Conservation (phyloP, 2,329 filamentous ascomycete species). For the Fusarium stilboides region DNA sequence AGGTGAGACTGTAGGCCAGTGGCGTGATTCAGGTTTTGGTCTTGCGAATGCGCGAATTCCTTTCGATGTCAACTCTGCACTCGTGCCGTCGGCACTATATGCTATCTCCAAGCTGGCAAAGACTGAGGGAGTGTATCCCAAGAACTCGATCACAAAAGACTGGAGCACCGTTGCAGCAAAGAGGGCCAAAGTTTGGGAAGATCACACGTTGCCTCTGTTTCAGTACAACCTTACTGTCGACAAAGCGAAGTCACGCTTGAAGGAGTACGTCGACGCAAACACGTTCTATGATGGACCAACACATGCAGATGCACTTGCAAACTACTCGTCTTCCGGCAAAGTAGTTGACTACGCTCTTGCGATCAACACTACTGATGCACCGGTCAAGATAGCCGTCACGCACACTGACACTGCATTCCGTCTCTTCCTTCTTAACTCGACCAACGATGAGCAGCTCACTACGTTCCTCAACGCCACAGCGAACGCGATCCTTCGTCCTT, state of each 20-base stretch:
- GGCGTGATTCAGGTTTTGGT: conserved; percentile 74
- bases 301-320: conserved; percentile 56
- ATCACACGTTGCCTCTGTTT: conserved; percentile 72
- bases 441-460: conserved; percentile 70
- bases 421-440: conserved; percentile 73
- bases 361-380: conserved; percentile 66
- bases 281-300: conserved; percentile 62
- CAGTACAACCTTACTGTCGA: conserved; percentile 58
- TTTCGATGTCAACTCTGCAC: conserved; percentile 75
- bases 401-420: conserved; percentile 77
- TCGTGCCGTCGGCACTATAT: conserved; percentile 73
- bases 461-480: conserved; percentile 70
- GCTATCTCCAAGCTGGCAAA: conserved; percentile 68
- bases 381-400: conserved; percentile 69
- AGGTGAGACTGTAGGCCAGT: conserved; percentile 70
- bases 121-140: conserved; percentile 64
- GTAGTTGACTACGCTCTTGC: conserved; percentile 70
- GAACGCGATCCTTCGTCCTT: conserved; percentile 69
- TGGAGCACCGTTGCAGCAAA: conserved; percentile 63
- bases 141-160: conserved; percentile 50
- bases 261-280: conserved; percentile 61
- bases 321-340: conserved; percentile 52
- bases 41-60: conserved; percentile 75
- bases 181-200: conserved; percentile 75
- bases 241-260: conserved; percentile 63